Evolutionary conservation across 2,329 filamentous ascomycete genomes (phyloP).

Genomic region (Orbilia brochopaga): DNA sequence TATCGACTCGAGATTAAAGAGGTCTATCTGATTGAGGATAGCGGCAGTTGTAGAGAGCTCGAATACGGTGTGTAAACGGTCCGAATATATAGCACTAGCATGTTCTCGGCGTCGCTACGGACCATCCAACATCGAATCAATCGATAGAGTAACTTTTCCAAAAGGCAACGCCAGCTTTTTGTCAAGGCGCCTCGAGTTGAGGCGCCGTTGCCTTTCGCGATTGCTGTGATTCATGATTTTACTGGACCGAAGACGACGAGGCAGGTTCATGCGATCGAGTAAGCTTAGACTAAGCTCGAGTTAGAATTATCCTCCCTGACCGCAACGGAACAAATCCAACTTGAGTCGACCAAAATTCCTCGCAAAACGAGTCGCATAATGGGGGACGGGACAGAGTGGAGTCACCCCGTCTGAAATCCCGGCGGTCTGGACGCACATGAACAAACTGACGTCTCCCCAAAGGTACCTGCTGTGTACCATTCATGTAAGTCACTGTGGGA

Average conservation of each 20-base stretch:
- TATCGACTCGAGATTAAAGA: not conserved
- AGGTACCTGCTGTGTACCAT: slow-evolving; percentile 8
- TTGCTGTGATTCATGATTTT: slow-evolving; percentile 8
- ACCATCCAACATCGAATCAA: not conserved
- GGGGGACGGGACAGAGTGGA: slow-evolving; percentile 50
- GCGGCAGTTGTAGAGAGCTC: not conserved
- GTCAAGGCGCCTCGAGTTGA: not conserved
- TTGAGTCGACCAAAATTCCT: slow-evolving; percentile 14
- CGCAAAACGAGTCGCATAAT: slow-evolving; percentile 8
- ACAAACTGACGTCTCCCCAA: not conserved
- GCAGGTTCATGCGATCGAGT: slow-evolving; percentile 47
- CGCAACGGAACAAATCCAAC: slow-evolving; percentile 25
- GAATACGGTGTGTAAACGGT: too few species aligned
- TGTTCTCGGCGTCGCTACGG: not conserved
- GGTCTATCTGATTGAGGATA: not conserved
- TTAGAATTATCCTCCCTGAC: slow-evolving; percentile 33
- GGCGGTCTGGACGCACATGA: slow-evolving; percentile 22
- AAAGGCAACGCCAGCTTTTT: not conserved
- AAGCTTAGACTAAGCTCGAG: slow-evolving; percentile 14
- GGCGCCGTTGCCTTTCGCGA: slow-evolving; percentile 30
- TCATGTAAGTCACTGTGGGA: slow-evolving; percentile 16
- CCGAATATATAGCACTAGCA: not conserved
- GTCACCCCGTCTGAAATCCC: slow-evolving; percentile 33
- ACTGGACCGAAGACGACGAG: slow-evolving; percentile 28
- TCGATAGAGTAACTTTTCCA: not conserved